Evolutionary conservation across 2,329 filamentous ascomycete species (phyloP), one percentile per base, ranked within the genome.

Genomic region (Beauveria sp.): DNA sequence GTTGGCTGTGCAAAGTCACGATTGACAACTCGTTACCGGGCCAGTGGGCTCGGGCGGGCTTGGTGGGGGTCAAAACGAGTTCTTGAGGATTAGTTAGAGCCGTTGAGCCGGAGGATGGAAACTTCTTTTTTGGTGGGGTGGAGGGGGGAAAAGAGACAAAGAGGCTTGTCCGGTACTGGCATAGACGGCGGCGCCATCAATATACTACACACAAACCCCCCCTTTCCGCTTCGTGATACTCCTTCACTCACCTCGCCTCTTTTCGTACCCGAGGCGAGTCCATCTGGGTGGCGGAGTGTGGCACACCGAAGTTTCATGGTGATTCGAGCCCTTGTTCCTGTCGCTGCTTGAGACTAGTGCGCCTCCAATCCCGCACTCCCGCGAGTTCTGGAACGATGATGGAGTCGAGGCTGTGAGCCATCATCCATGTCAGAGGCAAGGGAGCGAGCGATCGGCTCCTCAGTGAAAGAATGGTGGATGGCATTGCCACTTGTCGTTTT

Each of bases 61-160:
- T 46, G 26, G 53, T 24, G 40, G 30, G n/a, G 28, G 30, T 58
- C 30, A 16, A 16, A 38, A 38, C 34, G 34, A 38, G 34, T 38
- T 38, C 12, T 38, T 38, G 34, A 38, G 12, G 12, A 38, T 14
- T 38, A 38, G 26, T 26, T 28, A 28, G 12, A 38, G 5, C 34
- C 34, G 34, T 38, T 38, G 42, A 56, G 52, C 52, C 45, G 52
- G 30, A 52, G 50, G 20, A 56, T 56, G 34, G 59, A 61, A 61
- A 49, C 59, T 61, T 56, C 59, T 61, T 61, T 56, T 43, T 53
- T 12, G 40, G 49, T 60, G 49, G 46, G 26, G 56, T 40, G 58
- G 50, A 42, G n/a, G 52, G 38, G 38, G 40, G 12, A 7, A 20
- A 18, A 18, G 30, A 20, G 20, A 38, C 14, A 53, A 34, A 38